A percentile compares a stretch with the other conserved stretches of the same genome.
phyloP scores from a whole-genome alignment of 768 basidiomycete species.

The Suillus americanus region DNA sequence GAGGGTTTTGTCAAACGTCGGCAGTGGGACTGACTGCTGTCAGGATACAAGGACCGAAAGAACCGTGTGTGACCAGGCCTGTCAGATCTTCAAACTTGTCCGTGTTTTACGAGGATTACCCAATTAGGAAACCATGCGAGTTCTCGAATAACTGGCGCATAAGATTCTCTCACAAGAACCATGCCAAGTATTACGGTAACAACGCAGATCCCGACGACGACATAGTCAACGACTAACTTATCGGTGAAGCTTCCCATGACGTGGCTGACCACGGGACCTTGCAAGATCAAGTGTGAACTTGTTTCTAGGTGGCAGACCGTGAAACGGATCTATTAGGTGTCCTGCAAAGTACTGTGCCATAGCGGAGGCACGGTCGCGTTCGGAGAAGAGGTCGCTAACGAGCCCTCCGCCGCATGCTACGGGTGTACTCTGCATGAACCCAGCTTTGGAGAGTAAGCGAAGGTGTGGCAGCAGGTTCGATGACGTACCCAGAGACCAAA shows the following conservation, averaged over 20 bases:
- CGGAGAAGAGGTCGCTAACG: conserved; percentile 64
- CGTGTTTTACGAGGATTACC: no score
- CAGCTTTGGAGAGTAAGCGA: conserved; percentile 39
- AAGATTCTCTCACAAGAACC: neutral
- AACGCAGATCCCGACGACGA: neutral
- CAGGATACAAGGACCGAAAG: no score
- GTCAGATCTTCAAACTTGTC: no score
- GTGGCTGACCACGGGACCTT: conserved; percentile 56
- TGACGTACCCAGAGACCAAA: conserved; percentile 67
- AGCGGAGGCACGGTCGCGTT: conserved; percentile 60
- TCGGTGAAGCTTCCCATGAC: conserved; percentile 32
- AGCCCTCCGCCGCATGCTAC: conserved; percentile 64
- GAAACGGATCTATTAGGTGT: conserved; percentile 47
- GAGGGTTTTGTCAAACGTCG: no score
- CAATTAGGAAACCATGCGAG: no score
- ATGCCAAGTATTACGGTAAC: neutral
- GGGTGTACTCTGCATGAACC: conserved; percentile 62
- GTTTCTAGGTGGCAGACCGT: neutral
- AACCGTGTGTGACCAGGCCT: no score
- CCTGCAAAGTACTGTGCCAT: conserved; percentile 72
- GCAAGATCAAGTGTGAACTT: conserved; percentile 1
- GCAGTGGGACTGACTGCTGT: no score
- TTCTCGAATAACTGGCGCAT: neutral
- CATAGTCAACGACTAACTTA: neutral
- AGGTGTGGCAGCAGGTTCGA: neutral